These are phyloP conservation scores for Asparagopsis taxiformis DNA, from an alignment of 31 red algal species.

Conservation along the genomic window DNA sequence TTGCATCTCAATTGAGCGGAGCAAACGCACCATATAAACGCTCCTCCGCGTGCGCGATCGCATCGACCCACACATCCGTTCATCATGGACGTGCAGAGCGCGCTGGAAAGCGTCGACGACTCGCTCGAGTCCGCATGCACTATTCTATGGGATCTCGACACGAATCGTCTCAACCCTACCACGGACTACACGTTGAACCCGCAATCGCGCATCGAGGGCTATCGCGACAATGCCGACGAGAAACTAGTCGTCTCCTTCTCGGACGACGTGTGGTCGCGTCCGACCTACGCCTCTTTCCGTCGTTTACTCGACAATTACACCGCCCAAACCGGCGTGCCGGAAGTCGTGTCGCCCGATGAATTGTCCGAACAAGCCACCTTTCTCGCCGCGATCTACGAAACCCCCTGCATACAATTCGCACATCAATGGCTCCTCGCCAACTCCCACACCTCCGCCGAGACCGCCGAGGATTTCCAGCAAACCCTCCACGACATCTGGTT, in stretches of 20 bases:
- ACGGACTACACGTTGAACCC: conserved; percentile 30
- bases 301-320: conserved; percentile 67
- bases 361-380: conserved; percentile 38
- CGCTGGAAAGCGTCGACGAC: not conserved
- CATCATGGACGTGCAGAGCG: too few relatives aligned
- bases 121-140: conserved; percentile 3
- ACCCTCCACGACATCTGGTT: conserved; percentile 55
- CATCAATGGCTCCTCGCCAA: conserved; percentile 13
- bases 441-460: not conserved
- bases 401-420: conserved; percentile 16
- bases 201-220: not conserved
- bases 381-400: conserved; percentile 37
- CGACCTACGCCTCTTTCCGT: conserved; percentile 40
- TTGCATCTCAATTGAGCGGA: too few relatives aligned
- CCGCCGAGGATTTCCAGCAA: conserved; percentile 22
- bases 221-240: conserved; percentile 19
- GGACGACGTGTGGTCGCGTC: conserved; percentile 29
- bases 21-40: too few relatives aligned
- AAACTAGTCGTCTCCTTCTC: conserved; percentile 39
- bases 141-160: conserved; percentile 41
- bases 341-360: conserved; percentile 41
- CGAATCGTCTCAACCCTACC: conserved; percentile 34
- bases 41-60: too few relatives aligned
- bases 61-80: too few relatives aligned
- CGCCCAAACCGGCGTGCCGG: conserved; percentile 47